phyloP scores from a whole-genome alignment of 345 rosid species.

The Laguncularia racemosa region DNA sequence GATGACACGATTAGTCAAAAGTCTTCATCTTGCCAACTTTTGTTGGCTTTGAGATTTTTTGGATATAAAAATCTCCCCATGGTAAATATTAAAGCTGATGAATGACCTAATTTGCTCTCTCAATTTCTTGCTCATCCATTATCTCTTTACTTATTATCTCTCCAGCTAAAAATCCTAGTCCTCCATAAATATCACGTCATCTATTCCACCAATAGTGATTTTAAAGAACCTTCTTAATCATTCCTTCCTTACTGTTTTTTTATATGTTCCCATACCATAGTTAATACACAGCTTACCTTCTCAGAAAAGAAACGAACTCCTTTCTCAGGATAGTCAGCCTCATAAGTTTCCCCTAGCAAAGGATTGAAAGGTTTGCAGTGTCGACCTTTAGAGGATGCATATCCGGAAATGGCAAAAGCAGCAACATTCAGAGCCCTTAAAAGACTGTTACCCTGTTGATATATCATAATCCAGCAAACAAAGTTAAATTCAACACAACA shows the following conservation, averaged over 20 bases:
- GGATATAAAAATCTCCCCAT: too few relatives aligned
- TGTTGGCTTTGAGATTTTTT: too few relatives aligned
- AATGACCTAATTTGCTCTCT: too few relatives aligned
- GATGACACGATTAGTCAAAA: not conserved
- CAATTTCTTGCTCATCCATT: too few relatives aligned
- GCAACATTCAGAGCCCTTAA: constrained; percentile 77
- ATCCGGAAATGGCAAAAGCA: constrained; percentile 96
- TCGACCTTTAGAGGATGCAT: constrained; percentile 90
- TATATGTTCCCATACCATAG: not conserved
- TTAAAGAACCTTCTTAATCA: not conserved
- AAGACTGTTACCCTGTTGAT: constrained; percentile 65
- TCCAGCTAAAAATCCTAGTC: too few relatives aligned
- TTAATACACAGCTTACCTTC: constrained; percentile 45
- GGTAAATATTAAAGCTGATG: too few relatives aligned
- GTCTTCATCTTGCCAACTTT: too few relatives aligned
- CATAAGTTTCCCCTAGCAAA: constrained; percentile 93
- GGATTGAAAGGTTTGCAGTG: constrained; percentile 99
- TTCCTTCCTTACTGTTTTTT: not conserved
- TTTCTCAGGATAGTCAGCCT: constrained; percentile 86
- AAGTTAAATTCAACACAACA: too few relatives aligned
- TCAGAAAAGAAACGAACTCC: constrained; percentile 95
- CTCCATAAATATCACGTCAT: too few relatives aligned
- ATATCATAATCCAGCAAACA: not conserved
- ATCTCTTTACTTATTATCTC: too few relatives aligned
- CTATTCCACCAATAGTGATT: not conserved